phyloP scores from a whole-genome alignment of 1,139 yeast genomes.

The Taphrina deformans region DNA sequence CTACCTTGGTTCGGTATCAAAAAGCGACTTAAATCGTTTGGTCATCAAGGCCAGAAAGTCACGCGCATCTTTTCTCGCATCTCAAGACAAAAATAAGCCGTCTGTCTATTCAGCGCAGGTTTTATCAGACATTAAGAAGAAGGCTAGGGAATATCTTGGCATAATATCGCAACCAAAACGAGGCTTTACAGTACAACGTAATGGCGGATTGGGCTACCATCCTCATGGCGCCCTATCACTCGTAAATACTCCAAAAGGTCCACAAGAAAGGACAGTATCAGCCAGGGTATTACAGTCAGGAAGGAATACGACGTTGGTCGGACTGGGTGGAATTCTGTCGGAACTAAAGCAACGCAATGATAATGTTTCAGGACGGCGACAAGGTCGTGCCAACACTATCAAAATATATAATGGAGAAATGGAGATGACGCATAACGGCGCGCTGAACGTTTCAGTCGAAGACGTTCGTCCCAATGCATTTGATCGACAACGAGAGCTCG shows the following conservation, averaged over 20 bases:
- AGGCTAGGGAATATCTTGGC: not conserved
- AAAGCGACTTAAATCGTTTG: not conserved
- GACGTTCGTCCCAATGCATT: conserved; percentile 7
- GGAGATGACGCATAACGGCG: not conserved
- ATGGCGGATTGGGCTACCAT: conserved; percentile 25
- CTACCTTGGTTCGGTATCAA: not conserved
- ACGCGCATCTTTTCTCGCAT: not conserved
- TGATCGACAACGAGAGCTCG: not conserved
- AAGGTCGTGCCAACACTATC: conserved; percentile 7
- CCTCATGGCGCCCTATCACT: conserved; percentile 29
- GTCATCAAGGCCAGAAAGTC: not conserved
- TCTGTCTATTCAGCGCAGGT: not conserved
- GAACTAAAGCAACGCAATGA: not conserved
- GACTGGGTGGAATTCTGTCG: conserved; percentile 21
- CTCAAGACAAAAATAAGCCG: not conserved
- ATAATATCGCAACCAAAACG: not conserved
- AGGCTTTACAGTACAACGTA: conserved; percentile 11
- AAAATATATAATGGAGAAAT: not conserved
- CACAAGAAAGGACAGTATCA: conserved; percentile 9
- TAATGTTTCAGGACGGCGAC: not conserved
- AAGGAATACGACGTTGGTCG: conserved; percentile 6
- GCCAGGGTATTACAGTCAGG: conserved; percentile 14
- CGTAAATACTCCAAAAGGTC: conserved; percentile 24
- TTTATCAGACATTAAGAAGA: not conserved
- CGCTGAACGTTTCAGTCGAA: conserved; percentile 8